Evolutionary conservation across 805 yeast genomes (phyloP).

Genomic region (Kazachstania africana): DNA sequence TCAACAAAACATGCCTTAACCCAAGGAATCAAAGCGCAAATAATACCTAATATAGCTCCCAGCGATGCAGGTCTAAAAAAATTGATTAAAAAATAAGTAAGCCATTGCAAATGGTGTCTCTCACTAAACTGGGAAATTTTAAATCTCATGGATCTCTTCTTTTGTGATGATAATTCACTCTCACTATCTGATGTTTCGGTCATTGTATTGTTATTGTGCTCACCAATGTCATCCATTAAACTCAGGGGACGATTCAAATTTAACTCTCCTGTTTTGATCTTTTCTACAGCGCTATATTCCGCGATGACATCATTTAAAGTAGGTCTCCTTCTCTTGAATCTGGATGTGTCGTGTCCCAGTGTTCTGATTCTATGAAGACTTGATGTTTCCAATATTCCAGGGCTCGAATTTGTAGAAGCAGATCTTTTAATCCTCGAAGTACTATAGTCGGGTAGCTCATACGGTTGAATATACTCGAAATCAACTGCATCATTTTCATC

Average conservation of each 20-base stretch:
- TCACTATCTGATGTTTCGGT: constrained; percentile 1
- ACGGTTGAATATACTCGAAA: not conserved
- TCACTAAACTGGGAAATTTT: constrained; percentile 15
- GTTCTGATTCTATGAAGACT: not conserved
- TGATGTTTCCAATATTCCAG: constrained; percentile 1
- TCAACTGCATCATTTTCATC: not conserved
- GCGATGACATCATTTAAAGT: constrained; percentile 24
- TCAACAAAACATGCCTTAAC: constrained; percentile 57
- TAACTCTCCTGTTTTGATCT: constrained; percentile 21
- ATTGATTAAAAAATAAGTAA: constrained; percentile 34
- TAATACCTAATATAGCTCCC: constrained; percentile 52
- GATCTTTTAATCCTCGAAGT: not conserved
- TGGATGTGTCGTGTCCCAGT: not conserved
- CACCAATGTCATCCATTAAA: constrained; percentile 20
- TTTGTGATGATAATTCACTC: not conserved
- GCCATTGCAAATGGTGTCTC: constrained; percentile 25
- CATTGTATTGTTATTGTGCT: constrained; percentile 8
- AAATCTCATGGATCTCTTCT: constrained; percentile 2
- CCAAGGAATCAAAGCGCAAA: constrained; percentile 78
- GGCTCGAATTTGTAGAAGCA: constrained; percentile 1
- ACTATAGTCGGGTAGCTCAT: not conserved
- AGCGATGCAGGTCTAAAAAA: constrained; percentile 62
- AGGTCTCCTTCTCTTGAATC: not conserved
- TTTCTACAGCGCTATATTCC: constrained; percentile 28
- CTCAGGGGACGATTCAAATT: constrained; percentile 22